Evolutionary conservation across 208 protist species (phyloP).

Genomic region (Trypanosoma scelopori): DNA sequence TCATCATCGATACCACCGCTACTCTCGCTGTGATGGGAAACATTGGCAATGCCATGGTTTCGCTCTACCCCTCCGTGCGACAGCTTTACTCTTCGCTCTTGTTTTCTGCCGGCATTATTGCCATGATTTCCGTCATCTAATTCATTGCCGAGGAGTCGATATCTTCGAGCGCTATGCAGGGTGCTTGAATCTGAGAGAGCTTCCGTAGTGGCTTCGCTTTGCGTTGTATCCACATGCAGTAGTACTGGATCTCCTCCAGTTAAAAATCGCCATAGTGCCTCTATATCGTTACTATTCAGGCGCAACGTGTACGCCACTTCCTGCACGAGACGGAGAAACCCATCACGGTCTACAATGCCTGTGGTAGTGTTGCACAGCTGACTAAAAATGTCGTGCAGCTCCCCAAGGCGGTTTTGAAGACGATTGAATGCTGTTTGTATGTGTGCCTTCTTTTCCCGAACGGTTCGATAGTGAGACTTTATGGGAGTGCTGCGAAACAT

Average conservation of each 20-base stretch:
- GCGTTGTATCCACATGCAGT: neutral
- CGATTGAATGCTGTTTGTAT: slow-evolving; percentile 13
- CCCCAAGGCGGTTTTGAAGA: slow-evolving; percentile 7
- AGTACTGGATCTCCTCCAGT: slow-evolving; percentile 17
- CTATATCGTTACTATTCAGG: slow-evolving; percentile 8
- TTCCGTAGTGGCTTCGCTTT: neutral
- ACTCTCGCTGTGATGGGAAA: too few relatives aligned
- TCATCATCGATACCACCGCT: too few relatives aligned
- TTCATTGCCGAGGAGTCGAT: too few relatives aligned
- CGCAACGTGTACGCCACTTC: slow-evolving; percentile 1
- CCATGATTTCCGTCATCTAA: too few relatives aligned
- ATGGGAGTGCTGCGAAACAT: slow-evolving; percentile 13
- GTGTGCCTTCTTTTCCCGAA: slow-evolving; percentile 16
- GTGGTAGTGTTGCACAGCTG: slow-evolving; percentile 3
- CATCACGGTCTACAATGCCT: neutral
- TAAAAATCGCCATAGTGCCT: slow-evolving; percentile 11
- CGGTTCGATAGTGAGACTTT: slow-evolving; percentile 3
- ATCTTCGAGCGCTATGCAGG: neutral
- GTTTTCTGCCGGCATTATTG: too few relatives aligned
- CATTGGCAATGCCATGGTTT: too few relatives aligned
- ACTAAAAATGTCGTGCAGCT: slow-evolving; percentile 11
- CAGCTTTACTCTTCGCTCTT: too few relatives aligned
- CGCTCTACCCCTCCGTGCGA: too few relatives aligned
- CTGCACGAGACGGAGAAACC: slow-evolving; percentile 7
- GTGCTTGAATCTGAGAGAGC: neutral